Evolutionary conservation across 345 rosid genomes (phyloP).

Genomic region (Gossypium sturtianum): DNA sequence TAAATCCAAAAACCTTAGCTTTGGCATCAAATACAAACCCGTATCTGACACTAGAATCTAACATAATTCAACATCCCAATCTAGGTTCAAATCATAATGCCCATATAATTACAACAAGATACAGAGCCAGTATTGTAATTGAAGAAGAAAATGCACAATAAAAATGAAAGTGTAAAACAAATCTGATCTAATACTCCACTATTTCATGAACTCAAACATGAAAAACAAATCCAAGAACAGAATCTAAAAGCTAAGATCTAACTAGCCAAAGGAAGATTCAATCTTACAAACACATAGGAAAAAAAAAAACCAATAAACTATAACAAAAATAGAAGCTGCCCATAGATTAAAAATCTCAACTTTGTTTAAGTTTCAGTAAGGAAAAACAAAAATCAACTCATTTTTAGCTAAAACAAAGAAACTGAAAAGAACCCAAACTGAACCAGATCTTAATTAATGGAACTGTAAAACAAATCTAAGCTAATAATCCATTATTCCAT

Average conservation of each 20-base stretch:
- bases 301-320: neutral
- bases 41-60: neutral
- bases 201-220: neutral
- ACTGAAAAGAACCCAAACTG: neutral
- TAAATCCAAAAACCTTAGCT: neutral
- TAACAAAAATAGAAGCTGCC: neutral
- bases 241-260: conserved; percentile 1
- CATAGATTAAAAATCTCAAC: neutral
- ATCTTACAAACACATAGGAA: neutral
- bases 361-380: neutral
- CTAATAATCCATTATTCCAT: neutral
- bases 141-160: neutral
- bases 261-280: neutral
- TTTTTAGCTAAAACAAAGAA: neutral
- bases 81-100: neutral
- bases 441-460: no score
- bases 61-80: neutral
- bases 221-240: neutral
- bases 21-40: no score
- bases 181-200: neutral
- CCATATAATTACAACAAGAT: neutral
- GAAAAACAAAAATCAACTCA: neutral
- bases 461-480: neutral
- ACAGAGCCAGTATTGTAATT: neutral
- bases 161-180: neutral